These are phyloP conservation scores for Cyclostephanos tholiformis DNA, from an alignment of 108 stramenopile genomes.

Conservation along the genomic window DNA sequence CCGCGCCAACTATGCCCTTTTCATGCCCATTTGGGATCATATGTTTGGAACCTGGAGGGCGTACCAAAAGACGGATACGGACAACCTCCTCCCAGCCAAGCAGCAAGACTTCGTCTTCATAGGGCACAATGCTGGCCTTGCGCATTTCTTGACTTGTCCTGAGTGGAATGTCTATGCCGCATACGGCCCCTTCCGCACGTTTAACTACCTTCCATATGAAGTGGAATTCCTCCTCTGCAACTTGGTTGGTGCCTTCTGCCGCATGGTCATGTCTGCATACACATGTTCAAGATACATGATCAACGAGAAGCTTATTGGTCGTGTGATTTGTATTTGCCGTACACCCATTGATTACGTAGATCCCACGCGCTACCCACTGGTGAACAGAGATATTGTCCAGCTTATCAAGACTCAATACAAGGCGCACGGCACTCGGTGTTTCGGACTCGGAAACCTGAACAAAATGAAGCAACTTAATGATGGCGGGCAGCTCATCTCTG, in stretches of 20 bases:
- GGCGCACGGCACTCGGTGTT: slow-evolving; percentile 57
- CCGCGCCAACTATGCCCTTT: slow-evolving; percentile 65
- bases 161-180: slow-evolving; percentile 64
- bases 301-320: slow-evolving; percentile 60
- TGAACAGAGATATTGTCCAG: slow-evolving; percentile 68
- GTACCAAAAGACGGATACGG: slow-evolving; percentile 58
- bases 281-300: slow-evolving; percentile 64
- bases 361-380: slow-evolving; percentile 50
- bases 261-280: slow-evolving; percentile 55
- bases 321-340: slow-evolving; percentile 64
- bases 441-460: slow-evolving; percentile 74
- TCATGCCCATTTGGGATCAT: slow-evolving; percentile 76
- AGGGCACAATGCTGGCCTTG: slow-evolving; percentile 72
- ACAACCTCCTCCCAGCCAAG: slow-evolving; percentile 51
- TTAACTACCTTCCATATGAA: slow-evolving; percentile 54
- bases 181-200: slow-evolving; percentile 59
- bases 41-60: slow-evolving; percentile 62
- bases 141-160: slow-evolving; percentile 67
- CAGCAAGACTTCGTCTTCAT: slow-evolving; percentile 76
- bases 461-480: slow-evolving; percentile 83
- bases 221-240: slow-evolving; percentile 64
- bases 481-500: slow-evolving; percentile 65
- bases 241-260: slow-evolving; percentile 35
- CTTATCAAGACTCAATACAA: slow-evolving; percentile 58
- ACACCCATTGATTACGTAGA: slow-evolving; percentile 67